Conservation (phyloP, 139 green algal genomes). For the Chlorella sp. region DNA sequence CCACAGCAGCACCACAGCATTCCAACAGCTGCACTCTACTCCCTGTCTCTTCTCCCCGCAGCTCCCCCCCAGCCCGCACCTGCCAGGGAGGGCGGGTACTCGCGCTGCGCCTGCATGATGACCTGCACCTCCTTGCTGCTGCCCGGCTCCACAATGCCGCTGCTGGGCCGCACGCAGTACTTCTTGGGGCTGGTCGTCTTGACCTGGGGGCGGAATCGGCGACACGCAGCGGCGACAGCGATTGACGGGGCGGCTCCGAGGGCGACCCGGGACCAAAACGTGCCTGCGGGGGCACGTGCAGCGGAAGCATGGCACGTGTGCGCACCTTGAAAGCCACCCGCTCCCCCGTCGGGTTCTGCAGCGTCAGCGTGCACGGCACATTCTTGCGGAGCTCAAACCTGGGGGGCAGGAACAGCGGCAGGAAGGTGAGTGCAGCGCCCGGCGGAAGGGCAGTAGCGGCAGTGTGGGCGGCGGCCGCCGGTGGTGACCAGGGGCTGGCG, state of each 20-base stretch:
- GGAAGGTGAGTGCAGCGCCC: background rate
- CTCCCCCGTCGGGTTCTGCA: conserved; percentile 64
- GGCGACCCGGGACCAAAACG: background rate
- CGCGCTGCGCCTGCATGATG: conserved; percentile 67
- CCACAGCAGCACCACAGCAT: too few species aligned
- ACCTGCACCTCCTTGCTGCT: conserved; percentile 64
- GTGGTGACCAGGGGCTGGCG: background rate
- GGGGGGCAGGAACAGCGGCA: background rate
- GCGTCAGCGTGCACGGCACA: conserved; percentile 69
- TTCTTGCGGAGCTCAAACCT: conserved; percentile 82
- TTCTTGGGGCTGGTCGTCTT: conserved; percentile 90
- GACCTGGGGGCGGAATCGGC: background rate
- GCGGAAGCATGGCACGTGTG: too few species aligned
- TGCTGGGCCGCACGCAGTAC: conserved; percentile 86
- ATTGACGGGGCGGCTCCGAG: too few species aligned
- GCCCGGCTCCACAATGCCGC: conserved; percentile 60
- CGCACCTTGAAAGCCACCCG: conserved; percentile 79
- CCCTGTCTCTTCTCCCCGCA: background rate
- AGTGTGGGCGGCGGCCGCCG: too few species aligned
- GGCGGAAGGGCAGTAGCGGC: too few species aligned
- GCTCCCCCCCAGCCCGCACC: background rate
- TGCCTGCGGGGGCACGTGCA: too few species aligned
- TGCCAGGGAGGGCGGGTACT: conserved; percentile 47
- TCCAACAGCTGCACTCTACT: background rate
- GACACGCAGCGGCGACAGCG: too few species aligned